Base-by-base conservation (phyloP, 23 red algal genomes). In the Cyanidiococcus yangmingshanensis region DNA sequence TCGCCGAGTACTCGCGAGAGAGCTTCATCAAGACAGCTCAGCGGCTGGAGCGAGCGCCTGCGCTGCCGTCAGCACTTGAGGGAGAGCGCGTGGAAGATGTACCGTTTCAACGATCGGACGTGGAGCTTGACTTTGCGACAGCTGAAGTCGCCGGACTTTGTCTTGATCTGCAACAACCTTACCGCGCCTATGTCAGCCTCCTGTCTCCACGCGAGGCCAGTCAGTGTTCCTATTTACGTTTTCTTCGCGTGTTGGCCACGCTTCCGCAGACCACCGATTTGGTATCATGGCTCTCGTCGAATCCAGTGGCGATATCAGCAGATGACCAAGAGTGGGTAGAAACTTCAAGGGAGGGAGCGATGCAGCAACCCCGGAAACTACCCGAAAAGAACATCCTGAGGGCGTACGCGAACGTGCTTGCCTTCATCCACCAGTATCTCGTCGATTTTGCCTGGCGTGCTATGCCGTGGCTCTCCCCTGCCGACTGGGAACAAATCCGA, bases 361-460 rank as follows among this genome's bases (percentile, higher is more conserved):
- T 29, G 27, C 21, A 21, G 7, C 45, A 54, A 54, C 7, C 7
- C 7, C 21, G 7, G 45, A 27, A 12, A 2, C 63, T 29, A 29
- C 16, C 12, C 27, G 7, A 21, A 7, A 7, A 21, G 12, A 54
- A 54, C 21, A n/a, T n/a, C n/a, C n/a, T n/a, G n/a, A n/a, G n/a
- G n/a, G 63, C 63, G n/a, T 71, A 71, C 27, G n/a, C n/a, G 3
- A 7, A 30, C 3, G 15, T 7, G n/a, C 63, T 71, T 29, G 12
- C 12, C 7, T 2, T 27, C n/a, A 7, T 71, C n/a, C 63, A 27
- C n/a, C n/a, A 30, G 12, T 71, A 71, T 71, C 32, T 71, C 16
- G n/a, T 71, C 63, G 63, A 71, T 7, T 71, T 71, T 35, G 63
- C 63, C 12, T 3, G 63, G 32, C 63, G 63, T 12, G 63, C 63